Percentiles rank a stretch among this genome's conserved stretches.
These are phyloP conservation scores for Phytophthora sojae DNA, from an alignment of 352 stramenopile species.

Conservation along the genomic window DNA sequence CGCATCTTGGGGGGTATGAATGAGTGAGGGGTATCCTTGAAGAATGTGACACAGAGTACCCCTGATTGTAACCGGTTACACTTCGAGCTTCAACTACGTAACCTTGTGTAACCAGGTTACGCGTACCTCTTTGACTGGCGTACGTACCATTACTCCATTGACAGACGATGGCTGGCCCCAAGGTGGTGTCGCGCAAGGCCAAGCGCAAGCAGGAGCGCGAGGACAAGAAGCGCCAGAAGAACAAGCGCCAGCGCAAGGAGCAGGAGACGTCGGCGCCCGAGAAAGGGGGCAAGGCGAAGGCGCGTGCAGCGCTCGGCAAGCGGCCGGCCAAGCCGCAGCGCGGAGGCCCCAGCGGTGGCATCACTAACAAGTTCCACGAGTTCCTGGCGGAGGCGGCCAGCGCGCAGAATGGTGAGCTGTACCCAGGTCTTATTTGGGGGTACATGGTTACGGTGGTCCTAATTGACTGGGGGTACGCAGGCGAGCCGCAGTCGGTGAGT, in stretches of 20 bases:
- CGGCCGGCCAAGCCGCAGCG: constrained; percentile 20
- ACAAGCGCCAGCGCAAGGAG: constrained; percentile 62
- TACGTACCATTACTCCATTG: neutral
- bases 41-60: neutral
- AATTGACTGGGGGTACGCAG: constrained; percentile 6
- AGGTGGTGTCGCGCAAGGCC: constrained; percentile 62
- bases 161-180: constrained; percentile 34
- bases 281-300: constrained; percentile 9
- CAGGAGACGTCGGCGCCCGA: constrained; percentile 1
- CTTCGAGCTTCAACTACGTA: neutral
- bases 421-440: neutral
- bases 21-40: constrained; percentile 1
- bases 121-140: constrained; percentile 22
- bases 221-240: constrained; percentile 80
- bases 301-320: constrained; percentile 8
- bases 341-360: constrained; percentile 11
- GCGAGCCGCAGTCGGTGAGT: constrained; percentile 37
- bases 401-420: constrained; percentile 3
- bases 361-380: constrained; percentile 86
- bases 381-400: constrained; percentile 74
- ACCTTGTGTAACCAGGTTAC: neutral
- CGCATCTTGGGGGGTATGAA: constrained; percentile 5
- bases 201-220: constrained; percentile 83
- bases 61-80: neutral
- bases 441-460: neutral